Base-by-base conservation (phyloP, 805 yeast species). In the Kodamaea restingae region DNA sequence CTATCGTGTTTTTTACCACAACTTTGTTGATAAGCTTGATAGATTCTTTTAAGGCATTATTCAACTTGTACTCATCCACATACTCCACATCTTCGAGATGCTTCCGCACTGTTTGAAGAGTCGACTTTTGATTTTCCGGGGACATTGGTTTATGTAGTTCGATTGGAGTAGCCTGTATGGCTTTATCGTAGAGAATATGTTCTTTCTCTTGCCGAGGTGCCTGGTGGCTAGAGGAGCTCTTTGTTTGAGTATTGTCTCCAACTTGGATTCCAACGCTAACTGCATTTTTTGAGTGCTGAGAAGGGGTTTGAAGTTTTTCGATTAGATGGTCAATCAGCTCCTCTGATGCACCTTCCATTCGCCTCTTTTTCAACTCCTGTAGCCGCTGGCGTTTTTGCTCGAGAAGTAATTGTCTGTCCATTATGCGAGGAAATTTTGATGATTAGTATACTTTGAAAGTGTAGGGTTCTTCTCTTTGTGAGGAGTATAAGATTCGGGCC, bases 381-480 rank as follows among this genome's bases (percentile, higher is more conserved):
- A 56, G 54, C 42, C 73, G 52, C 49, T 58, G 66, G 31, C 70
- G 51, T 42, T 68, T 68, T 46, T 65, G 65, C 40, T 67, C 71
- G 20, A 67, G 51, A 35, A 65, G 48, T 12, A 63, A 48, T 42
- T 62, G 70, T 43, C 71, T 48, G 40, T 63, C 68, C 66, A 60
- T 61, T 10, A 31, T 38, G 32, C n/a, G 18, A 15, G 27, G 17
- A 8, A 20, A 8, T 5, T 20, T 8, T 20, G 8, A 20, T 20
- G 22, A 20, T 20, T 20, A 20, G 22, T 20, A 8, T 6, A 20
- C 8, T 20, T 20, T 20, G 7, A 8, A 20, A 20, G 22, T 20
- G 22, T 20, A 20, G 22, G 22, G 22, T 20, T 20, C 22, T n/a
- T n/a, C n/a, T n/a, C n/a, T n/a, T n/a, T n/a, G n/a, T n/a, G n/a